Base-by-base conservation (phyloP, 225 moss, liverwort and hornwort genomes). In the Bryoerythrophyllum caledonicum region DNA sequence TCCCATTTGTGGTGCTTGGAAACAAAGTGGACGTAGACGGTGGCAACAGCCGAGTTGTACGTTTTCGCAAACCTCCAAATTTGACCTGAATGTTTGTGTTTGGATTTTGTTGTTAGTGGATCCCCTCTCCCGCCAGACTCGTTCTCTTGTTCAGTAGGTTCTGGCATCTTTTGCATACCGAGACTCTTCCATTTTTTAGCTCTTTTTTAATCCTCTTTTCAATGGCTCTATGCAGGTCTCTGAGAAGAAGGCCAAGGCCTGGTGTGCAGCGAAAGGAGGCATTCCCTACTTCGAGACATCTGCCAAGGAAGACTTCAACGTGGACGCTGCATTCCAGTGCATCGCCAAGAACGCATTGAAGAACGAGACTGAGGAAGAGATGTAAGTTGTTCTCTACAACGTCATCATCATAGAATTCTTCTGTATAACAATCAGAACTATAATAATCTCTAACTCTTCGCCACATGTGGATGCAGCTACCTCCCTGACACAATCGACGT, bases 281-380 rank as follows among this genome's bases (percentile, higher is more conserved):
- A 94, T 96, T 23, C 94, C 91, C 7, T 94, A 94, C 58, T 96
- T 91, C 75, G 94, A 96, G 80, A 96, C 92, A 57, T 96, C 94
- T 58, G 94, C 94, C 6, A 96, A 94, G 83, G 92, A 94, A 79
- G 94, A 92, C 38, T 91, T 82, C 71, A 96, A 96, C 73, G 92
- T 96, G 59, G 94, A 96, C 82, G 91, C 89, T 21, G 94, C 94
- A 62, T 96, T 96, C 67, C 94, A 92, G 80, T 91, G 92, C 55
- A 96, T 96, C 76, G 96, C 96, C 21, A 96, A 92, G 80, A 94
- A 96, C 49, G 94, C 94, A 12, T 74, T 96, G 80, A 96, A 94
- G 74, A 94, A 96, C 62, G 94, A 96, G 80, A 94, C 94, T 4
- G 96, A 94, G 68, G 96, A 96, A 62, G 94, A 96, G 73, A 91